Base-by-base conservation (phyloP, 768 basidiomycete species). In the Xerocomus brunneocitrinus region DNA sequence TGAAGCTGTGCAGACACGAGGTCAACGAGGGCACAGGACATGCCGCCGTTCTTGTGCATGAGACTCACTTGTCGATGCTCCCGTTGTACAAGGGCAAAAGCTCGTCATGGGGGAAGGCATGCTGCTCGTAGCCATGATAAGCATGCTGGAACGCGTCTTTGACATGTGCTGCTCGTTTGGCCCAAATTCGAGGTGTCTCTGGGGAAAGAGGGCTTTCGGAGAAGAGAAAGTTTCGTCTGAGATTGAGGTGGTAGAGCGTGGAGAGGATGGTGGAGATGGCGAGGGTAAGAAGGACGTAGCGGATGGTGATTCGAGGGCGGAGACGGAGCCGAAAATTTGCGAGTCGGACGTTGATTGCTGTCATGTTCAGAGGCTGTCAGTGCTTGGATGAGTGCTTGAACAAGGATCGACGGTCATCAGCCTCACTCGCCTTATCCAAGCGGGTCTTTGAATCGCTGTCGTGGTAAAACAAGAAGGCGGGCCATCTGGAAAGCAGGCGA, bases 51-150 rank as follows among this genome's bases (percentile, higher is more conserved):
- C n/a, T n/a, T n/a, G n/a, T n/a, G n/a, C n/a, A n/a, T n/a, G n/a
- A n/a, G n/a, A 65, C 79, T 57, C 60, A 87, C 87, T 79, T 78
- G 67, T 85, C 67, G 24, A 71, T 62, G 27, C 67, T 65, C 9
- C 56, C 55, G 43, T 78, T 78, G 5, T 79, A 71, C 10, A 84
- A 7, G 0, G 88, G 86, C 34, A 60, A 57, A 13, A 89, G 67
- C 63, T 89, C 86, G 56, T 90, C 87, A 52, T 76, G 73, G 1
- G 84, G 82, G 1, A 75, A 75, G 1, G 86, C 85, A 56, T 80
- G 76, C n/a, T 62, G 61, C 58, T 84, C 78, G 62, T 89, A 89
- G 5, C 80, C 83, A 28, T 69, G 71, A 59, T 89, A 89, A 0
- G 85, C 86, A 66, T 88, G 82, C 28, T 73, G 57, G 62, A 87